Evolutionary conservation across 805 yeast species (phyloP).

Genomic region (Priceomyces castillae): DNA sequence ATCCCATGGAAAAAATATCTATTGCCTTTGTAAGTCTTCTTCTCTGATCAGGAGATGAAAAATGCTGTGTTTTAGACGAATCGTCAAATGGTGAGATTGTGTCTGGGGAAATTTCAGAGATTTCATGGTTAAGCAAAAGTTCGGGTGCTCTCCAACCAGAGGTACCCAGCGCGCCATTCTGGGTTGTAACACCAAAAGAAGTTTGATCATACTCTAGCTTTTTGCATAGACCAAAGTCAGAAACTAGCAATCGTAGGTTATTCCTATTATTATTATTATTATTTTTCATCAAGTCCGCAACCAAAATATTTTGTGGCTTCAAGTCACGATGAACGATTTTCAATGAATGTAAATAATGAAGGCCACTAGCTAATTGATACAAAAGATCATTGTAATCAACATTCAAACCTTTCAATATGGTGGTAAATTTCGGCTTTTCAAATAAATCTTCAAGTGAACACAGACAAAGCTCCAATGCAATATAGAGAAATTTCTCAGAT

Average conservation of each 20-base stretch:
- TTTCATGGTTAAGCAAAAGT: slow-evolving; percentile 45
- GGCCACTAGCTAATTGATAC: slow-evolving; percentile 77
- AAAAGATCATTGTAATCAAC: slow-evolving; percentile 49
- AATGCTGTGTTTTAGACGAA: slow-evolving; percentile 14
- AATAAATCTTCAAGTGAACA: slow-evolving; percentile 86
- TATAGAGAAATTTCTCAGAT: slow-evolving; percentile 76
- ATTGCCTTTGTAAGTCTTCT: slow-evolving; percentile 82
- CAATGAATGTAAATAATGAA: slow-evolving; percentile 80
- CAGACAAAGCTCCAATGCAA: slow-evolving; percentile 88
- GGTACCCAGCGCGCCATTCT: slow-evolving; percentile 88
- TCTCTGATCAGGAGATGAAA: slow-evolving; percentile 9
- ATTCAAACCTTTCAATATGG: slow-evolving; percentile 27
- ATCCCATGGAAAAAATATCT: slow-evolving; percentile 92
- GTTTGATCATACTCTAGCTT: slow-evolving; percentile 89
- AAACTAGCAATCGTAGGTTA: slow-evolving; percentile 66
- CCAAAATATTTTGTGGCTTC: slow-evolving; percentile 90
- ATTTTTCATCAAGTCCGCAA: slow-evolving; percentile 62
- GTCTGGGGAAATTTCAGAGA: slow-evolving; percentile 38
- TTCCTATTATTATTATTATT: slow-evolving; percentile 11
- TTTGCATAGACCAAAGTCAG: slow-evolving; percentile 95
- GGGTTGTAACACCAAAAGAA: slow-evolving; percentile 87
- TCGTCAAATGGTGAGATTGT: slow-evolving; percentile 29
- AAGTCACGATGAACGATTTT: slow-evolving; percentile 93
- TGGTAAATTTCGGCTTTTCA: slow-evolving; percentile 48
- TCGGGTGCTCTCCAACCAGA: slow-evolving; percentile 99